Evolutionary conservation across 768 basidiomycete species (phyloP).

Genomic region (Leccinum rimulosum): DNA sequence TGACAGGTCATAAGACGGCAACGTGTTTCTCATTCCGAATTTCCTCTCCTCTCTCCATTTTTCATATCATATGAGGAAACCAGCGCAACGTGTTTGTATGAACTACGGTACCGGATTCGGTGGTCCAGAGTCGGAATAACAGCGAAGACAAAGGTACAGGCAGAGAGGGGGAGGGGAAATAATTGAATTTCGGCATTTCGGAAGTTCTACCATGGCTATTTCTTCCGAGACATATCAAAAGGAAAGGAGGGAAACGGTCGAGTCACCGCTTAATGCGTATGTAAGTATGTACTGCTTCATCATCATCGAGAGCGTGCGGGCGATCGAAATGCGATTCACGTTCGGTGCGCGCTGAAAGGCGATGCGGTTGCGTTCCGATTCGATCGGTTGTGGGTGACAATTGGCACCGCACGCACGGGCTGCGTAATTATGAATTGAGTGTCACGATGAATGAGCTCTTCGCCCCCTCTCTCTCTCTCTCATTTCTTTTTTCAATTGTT

Average conservation of each 20-base stretch:
- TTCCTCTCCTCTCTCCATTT: neutral
- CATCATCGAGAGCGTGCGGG: neutral
- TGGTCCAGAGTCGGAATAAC: neutral
- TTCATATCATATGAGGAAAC: neutral
- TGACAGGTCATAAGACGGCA: conserved; percentile 21
- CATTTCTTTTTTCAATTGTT: neutral
- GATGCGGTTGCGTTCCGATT: neutral
- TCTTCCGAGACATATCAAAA: conserved; percentile 8
- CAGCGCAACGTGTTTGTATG: neutral
- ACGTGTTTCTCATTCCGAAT: conserved; percentile 11
- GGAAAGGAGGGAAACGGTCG: neutral
- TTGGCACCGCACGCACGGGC: conserved; percentile 1
- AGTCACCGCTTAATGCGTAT: neutral
- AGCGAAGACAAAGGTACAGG: neutral
- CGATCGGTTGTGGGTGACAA: conserved; percentile 14
- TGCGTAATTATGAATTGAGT: conserved; percentile 2
- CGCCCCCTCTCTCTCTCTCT: neutral
- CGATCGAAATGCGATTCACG: neutral
- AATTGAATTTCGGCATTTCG: neutral
- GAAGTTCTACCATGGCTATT: conserved; percentile 2
- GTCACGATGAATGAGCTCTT: neutral
- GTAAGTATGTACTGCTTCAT: neutral
- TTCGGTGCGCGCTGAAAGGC: neutral
- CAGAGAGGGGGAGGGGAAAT: neutral
- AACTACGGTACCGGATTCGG: neutral